Evolutionary conservation across 2,329 filamentous ascomycete species (phyloP).

Genomic region (Arachnopeziza araneosa): DNA sequence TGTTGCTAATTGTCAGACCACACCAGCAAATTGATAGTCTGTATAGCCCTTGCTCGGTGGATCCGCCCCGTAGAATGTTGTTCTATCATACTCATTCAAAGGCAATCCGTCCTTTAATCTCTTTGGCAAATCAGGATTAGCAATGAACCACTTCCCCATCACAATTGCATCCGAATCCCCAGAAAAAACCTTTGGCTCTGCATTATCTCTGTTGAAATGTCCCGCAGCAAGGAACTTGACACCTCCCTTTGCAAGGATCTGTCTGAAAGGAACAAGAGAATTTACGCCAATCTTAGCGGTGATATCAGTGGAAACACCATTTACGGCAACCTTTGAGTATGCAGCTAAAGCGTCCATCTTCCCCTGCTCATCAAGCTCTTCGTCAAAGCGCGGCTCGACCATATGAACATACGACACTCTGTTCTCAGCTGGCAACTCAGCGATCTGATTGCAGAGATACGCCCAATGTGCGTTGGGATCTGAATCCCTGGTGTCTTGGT

Average conservation of each 20-base stretch:
- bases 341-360: constrained; percentile 45
- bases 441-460: constrained; percentile 34
- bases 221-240: constrained; percentile 51
- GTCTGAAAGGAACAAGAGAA: constrained; percentile 36
- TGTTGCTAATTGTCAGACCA: no score
- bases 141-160: constrained; percentile 17
- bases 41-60: constrained; percentile 11
- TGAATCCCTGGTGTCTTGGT: constrained; percentile 52
- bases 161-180: neutral
- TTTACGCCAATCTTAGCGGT: constrained; percentile 41
- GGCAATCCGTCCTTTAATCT: constrained; percentile 23
- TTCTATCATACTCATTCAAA: constrained; percentile 23
- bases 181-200: constrained; percentile 15
- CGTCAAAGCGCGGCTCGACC: constrained; percentile 16
- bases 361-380: constrained; percentile 26
- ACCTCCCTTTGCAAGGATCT: constrained; percentile 39
- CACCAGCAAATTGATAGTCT: constrained; percentile 12
- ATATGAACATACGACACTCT: constrained; percentile 17
- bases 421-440: neutral
- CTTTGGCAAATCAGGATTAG: constrained; percentile 15
- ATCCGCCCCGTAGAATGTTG: constrained; percentile 25
- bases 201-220: constrained; percentile 31
- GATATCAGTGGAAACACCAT: constrained; percentile 27
- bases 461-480: constrained; percentile 28
- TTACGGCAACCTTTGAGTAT: constrained; percentile 35